Evolutionary conservation across 164 flowering plant species (phyloP).

Genomic region (Pachysandra terminalis): DNA sequence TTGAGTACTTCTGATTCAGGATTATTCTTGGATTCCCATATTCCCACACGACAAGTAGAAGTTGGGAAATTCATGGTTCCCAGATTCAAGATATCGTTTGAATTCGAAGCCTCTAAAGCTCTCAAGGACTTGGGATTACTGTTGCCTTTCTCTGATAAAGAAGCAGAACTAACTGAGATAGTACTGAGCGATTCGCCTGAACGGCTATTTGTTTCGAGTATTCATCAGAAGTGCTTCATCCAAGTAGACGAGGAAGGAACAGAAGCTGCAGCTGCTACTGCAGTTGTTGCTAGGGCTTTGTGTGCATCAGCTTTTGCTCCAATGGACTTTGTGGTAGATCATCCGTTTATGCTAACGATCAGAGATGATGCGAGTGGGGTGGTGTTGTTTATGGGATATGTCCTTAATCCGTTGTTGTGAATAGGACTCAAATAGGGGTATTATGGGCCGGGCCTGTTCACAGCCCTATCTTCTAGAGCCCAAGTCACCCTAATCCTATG

Average conservation of each 20-base stretch:
- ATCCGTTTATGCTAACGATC: too few relatives aligned
- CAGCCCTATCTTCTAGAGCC: too few relatives aligned
- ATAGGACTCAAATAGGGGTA: too few relatives aligned
- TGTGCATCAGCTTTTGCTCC: background rate
- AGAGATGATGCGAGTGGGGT: too few relatives aligned
- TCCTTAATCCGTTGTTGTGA: too few relatives aligned
- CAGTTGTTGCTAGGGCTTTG: background rate
- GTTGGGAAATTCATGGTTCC: background rate
- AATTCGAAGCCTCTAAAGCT: background rate
- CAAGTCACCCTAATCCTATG: too few relatives aligned
- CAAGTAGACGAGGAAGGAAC: slow-evolving; percentile 16
- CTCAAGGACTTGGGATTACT: background rate
- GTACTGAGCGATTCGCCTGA: background rate
- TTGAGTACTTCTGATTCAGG: background rate
- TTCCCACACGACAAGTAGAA: too few relatives aligned
- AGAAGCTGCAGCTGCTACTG: slow-evolving; percentile 20
- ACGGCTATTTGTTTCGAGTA: background rate
- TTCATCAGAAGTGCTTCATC: slow-evolving; percentile 3
- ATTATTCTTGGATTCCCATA: background rate
- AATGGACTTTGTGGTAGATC: too few relatives aligned
- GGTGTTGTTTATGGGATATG: too few relatives aligned
- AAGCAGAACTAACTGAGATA: background rate
- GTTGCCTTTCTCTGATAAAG: background rate
- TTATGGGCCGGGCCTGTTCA: too few relatives aligned
- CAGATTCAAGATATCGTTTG: background rate